Percentiles rank a stretch among this genome's conserved stretches.
phyloP scores from a whole-genome alignment of 2,329 filamentous ascomycete genomes.

The Colletotrichum siamense region DNA sequence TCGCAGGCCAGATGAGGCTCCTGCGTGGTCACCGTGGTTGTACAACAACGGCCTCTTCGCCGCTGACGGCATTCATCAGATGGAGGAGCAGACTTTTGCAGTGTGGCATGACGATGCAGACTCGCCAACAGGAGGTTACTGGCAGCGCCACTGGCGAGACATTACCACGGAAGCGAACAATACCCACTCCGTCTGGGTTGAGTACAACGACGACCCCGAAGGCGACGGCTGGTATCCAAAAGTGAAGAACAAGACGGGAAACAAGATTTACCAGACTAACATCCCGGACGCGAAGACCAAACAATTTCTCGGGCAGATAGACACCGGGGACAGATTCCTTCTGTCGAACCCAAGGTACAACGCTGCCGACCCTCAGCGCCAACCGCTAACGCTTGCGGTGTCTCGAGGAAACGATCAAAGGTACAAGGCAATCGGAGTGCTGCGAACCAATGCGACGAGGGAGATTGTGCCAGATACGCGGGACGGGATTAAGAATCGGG shows the following conservation, averaged over 20 bases:
- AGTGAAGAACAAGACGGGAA: constrained; percentile 18
- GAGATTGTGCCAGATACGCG: constrained; percentile 28
- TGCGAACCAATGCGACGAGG: constrained; percentile 25
- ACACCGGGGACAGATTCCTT: constrained; percentile 11
- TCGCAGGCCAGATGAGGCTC: constrained; percentile 14
- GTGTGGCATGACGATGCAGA: constrained; percentile 26
- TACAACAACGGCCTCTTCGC: constrained; percentile 24
- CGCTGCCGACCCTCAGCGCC: constrained; percentile 14
- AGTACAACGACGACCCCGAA: constrained; percentile 21
- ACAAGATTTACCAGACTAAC: constrained; percentile 26
- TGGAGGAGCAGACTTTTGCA: constrained; percentile 28
- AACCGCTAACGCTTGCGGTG: constrained; percentile 24
- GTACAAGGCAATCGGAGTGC: constrained; percentile 23
- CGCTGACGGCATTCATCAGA: constrained; percentile 23
- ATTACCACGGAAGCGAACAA: constrained; percentile 24
- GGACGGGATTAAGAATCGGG: constrained; percentile 24
- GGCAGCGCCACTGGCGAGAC: constrained; percentile 31
- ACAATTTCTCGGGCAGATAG: constrained; percentile 24
- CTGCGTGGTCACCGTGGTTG: constrained; percentile 26
- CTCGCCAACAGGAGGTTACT: constrained; percentile 25
- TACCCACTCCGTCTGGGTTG: constrained; percentile 27
- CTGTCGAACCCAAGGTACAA: constrained; percentile 26
- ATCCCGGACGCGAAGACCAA: constrained; percentile 29
- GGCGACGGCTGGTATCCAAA: constrained; percentile 28
- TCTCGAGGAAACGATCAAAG: constrained; percentile 16